A percentile compares a stretch with the other conserved stretches of the same genome.
phyloP scores from a whole-genome alignment of 495 filamentous ascomycete genomes.

The Beverwykella pulmonaria region DNA sequence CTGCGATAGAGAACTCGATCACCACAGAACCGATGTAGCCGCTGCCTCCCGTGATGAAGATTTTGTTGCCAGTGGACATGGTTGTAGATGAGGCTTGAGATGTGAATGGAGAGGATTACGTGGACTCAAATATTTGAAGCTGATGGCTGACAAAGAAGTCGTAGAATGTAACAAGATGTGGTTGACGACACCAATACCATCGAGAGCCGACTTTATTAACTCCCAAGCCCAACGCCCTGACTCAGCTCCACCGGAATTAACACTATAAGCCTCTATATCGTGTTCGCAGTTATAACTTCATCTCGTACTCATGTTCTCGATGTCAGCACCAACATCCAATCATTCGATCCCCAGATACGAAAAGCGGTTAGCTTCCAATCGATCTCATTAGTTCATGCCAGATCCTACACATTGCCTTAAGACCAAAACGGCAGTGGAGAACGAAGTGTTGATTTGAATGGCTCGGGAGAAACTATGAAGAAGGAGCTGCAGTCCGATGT shows the following conservation, averaged over 20 bases:
- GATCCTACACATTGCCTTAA: not conserved
- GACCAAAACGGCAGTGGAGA: too few species aligned
- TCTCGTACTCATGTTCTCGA: not conserved
- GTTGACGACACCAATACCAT: not conserved
- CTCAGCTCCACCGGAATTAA: too few species aligned
- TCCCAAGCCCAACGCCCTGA: too few species aligned
- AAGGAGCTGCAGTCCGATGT: too few species aligned
- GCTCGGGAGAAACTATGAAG: too few species aligned
- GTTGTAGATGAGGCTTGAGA: not conserved
- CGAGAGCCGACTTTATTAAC: too few species aligned
- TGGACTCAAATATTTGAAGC: not conserved
- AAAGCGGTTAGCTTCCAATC: not conserved
- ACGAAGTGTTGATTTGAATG: too few species aligned
- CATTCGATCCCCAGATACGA: not conserved
- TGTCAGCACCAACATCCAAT: not conserved
- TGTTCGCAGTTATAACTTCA: too few species aligned
- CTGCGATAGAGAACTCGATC: constrained; percentile 41
- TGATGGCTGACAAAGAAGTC: too few species aligned
- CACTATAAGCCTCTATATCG: too few species aligned
- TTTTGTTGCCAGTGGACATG: not conserved
- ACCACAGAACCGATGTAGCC: constrained; percentile 50
- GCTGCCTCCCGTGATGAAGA: constrained; percentile 52
- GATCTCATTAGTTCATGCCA: not conserved
- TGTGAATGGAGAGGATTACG: not conserved
- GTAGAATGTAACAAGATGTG: not conserved